These are phyloP conservation scores for Zygotorulaspora florentina DNA, from an alignment of 805 yeast genomes.

Conservation along the genomic window DNA sequence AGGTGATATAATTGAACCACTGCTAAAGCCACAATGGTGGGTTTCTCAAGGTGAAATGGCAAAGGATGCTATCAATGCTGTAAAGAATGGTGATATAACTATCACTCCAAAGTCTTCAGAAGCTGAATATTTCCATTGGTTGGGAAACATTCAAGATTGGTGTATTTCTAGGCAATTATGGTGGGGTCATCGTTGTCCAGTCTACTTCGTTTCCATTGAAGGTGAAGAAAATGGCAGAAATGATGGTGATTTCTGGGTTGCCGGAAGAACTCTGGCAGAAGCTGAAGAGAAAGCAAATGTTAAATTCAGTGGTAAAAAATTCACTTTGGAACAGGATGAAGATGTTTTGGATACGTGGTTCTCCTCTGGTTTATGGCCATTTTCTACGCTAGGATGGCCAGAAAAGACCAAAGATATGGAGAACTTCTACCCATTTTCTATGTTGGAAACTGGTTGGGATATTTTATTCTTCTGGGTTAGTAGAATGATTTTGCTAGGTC, in stretches of 20 bases:
- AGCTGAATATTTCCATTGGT: conserved; percentile 92
- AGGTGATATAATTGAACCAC: conserved; percentile 94
- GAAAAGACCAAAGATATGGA: conserved; percentile 66
- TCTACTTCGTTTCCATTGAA: conserved; percentile 78
- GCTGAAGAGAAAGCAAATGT: conserved; percentile 76
- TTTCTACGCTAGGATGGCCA: conserved; percentile 97
- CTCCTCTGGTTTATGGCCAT: conserved; percentile 97
- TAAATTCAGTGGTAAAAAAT: conserved; percentile 66
- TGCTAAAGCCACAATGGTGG: conserved; percentile 99
- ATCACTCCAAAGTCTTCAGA: conserved; percentile 88
- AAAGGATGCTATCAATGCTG: conserved; percentile 77
- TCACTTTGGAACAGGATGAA: conserved; percentile 88
- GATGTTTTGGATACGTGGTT: conserved; percentile 99
- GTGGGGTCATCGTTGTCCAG: conserved; percentile 99
- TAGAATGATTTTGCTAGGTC: conserved; percentile 89
- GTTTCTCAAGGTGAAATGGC: conserved; percentile 90
- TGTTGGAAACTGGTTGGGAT: conserved; percentile 99
- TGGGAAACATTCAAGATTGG: conserved; percentile 97
- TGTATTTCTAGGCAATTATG: conserved; percentile 91
- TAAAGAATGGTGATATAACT: conserved; percentile 70
- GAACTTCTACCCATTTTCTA: conserved; percentile 80
- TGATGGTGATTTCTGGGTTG: conserved; percentile 80
- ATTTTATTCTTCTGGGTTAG: conserved; percentile 98
- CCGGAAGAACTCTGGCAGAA: conserved; percentile 79
- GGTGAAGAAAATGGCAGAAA: conserved; percentile 58